Evolutionary conservation across 2,329 filamentous ascomycete genomes (phyloP).

Genomic region (Metarhizium guizhouense): DNA sequence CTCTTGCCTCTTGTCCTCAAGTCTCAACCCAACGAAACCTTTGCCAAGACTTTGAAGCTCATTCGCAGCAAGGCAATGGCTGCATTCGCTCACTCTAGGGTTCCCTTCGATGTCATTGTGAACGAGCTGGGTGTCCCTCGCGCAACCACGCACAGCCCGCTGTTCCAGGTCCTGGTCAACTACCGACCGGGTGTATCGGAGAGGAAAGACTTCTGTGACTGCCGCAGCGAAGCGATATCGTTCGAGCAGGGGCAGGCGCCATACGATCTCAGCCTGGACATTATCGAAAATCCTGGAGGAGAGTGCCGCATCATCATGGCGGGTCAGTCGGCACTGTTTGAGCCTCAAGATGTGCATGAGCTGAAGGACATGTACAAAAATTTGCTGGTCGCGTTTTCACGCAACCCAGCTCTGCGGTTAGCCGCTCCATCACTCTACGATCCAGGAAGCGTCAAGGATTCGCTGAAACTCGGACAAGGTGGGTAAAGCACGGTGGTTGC

Average conservation of each 20-base stretch:
- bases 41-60: conserved; percentile 12
- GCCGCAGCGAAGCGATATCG: no score
- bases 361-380: no score
- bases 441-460: no score
- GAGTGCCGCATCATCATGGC: neutral
- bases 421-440: no score
- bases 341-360: no score
- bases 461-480: no score
- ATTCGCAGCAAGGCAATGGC: conserved; percentile 17
- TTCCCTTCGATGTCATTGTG: conserved; percentile 38
- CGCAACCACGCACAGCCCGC: conserved; percentile 26
- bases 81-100: conserved; percentile 13
- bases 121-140: conserved; percentile 30
- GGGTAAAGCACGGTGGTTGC: no score
- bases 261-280: neutral
- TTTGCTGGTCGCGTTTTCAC: no score
- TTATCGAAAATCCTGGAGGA: neutral
- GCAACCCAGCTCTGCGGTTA: no score
- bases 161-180: conserved; percentile 39
- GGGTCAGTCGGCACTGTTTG: no score
- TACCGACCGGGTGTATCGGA: conserved; percentile 13
- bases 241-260: neutral
- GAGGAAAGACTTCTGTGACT: neutral
- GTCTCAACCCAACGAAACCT: conserved; percentile 9
- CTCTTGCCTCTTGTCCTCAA: conserved; percentile 32